These are phyloP conservation scores for Aureoboletus auriporus DNA, from an alignment of 768 basidiomycete species.

Conservation along the genomic window DNA sequence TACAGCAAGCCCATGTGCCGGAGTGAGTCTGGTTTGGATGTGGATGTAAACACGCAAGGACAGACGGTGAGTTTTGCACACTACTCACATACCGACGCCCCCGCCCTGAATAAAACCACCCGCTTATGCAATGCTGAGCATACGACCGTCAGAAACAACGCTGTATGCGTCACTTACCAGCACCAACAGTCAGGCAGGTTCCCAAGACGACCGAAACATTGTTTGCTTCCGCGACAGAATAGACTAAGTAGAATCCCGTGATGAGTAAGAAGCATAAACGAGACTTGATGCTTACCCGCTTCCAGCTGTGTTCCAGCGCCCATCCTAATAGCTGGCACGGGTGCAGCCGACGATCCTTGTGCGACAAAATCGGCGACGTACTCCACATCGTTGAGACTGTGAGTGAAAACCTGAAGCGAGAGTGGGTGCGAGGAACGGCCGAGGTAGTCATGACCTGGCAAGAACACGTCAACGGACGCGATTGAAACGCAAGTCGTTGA, in stretches of 20 bases:
- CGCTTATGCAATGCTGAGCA: neutral
- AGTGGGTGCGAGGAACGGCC: slow-evolving; percentile 16
- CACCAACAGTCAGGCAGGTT: slow-evolving; percentile 17
- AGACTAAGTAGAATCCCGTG: slow-evolving; percentile 1
- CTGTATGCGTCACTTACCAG: neutral
- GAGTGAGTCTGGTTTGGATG: slow-evolving; percentile 1
- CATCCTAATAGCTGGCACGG: slow-evolving; percentile 10
- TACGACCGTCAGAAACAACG: no score
- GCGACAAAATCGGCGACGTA: slow-evolving; percentile 14
- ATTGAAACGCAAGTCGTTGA: neutral
- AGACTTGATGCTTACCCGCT: slow-evolving; percentile 2
- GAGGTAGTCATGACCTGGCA: slow-evolving; percentile 10
- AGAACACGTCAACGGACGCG: neutral
- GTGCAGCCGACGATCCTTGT: slow-evolving; percentile 10
- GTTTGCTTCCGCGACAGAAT: slow-evolving; percentile 4
- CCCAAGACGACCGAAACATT: slow-evolving; percentile 15
- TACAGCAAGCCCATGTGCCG: slow-evolving; percentile 17
- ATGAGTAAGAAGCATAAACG: neutral
- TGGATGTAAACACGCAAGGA: neutral
- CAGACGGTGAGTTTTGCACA: neutral
- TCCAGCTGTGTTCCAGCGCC: slow-evolving; percentile 13
- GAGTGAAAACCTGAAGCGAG: slow-evolving; percentile 18
- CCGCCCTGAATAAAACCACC: slow-evolving; percentile 49
- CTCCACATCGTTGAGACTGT: slow-evolving; percentile 4
- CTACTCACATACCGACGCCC: slow-evolving; percentile 35